phyloP scores from a whole-genome alignment of 176 grass and related monocot genomes.

The Phoenix dactylifera region DNA sequence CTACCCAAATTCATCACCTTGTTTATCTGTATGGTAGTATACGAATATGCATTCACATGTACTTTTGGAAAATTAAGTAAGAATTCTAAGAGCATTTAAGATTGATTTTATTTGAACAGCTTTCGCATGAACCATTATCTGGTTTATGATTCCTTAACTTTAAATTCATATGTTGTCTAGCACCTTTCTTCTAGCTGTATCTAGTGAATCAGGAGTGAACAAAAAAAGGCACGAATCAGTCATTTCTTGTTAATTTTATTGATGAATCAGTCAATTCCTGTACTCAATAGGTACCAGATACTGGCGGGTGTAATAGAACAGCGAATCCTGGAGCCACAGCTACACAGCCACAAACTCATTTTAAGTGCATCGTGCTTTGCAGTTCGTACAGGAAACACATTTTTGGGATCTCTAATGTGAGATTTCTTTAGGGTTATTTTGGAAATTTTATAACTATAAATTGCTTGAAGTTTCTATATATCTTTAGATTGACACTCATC shows the following conservation, averaged over 20 bases:
- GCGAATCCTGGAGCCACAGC: slow-evolving; percentile 59
- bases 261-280: not conserved
- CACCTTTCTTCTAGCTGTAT: too few species aligned
- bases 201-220: too few species aligned
- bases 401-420: slow-evolving; percentile 77
- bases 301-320: slow-evolving; percentile 74
- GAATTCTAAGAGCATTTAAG: too few species aligned
- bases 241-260: too few species aligned
- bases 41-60: too few species aligned
- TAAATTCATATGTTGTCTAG: too few species aligned
- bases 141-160: too few species aligned
- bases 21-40: too few species aligned
- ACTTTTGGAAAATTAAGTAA: too few species aligned
- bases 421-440: not conserved
- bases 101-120: too few species aligned
- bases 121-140: too few species aligned
- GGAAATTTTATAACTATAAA: not conserved
- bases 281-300: slow-evolving; percentile 54
- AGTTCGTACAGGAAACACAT: slow-evolving; percentile 73
- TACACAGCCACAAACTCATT: slow-evolving; percentile 63
- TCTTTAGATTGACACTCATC: slow-evolving; percentile 22
- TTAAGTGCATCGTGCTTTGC: slow-evolving; percentile 61
- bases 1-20: too few species aligned
- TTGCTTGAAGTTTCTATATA: not conserved
- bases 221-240: slow-evolving; percentile 6